Percentiles rank a stretch among this genome's conserved stretches.
These are phyloP conservation scores for Clonostachys byssicola DNA, from an alignment of 2,329 filamentous ascomycete species.

Conservation along the genomic window DNA sequence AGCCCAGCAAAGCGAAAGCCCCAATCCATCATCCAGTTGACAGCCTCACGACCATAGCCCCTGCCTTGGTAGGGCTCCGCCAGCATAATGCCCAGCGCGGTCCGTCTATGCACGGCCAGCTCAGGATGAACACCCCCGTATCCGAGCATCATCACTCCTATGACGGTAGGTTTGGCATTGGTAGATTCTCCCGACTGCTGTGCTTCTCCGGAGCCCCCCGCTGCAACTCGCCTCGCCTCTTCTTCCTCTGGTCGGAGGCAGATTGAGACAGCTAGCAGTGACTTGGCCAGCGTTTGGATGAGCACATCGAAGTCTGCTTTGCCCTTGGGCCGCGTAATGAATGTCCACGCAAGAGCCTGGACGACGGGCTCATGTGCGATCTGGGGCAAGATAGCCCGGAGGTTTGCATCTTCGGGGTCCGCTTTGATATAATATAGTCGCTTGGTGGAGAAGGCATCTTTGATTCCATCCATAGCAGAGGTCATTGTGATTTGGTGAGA, in stretches of 20 bases:
- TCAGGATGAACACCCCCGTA: constrained; percentile 6
- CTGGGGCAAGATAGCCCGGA: not conserved
- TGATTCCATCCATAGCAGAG: not conserved
- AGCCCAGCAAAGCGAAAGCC: constrained; percentile 34
- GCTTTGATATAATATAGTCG: not conserved
- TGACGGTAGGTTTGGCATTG: constrained; percentile 6
- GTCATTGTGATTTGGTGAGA: no score
- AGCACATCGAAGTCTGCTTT: not conserved
- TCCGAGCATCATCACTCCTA: constrained; percentile 10
- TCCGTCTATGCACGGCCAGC: constrained; percentile 9
- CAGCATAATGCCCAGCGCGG: constrained; percentile 27
- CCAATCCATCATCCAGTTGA: constrained; percentile 41
- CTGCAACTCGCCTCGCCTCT: not conserved
- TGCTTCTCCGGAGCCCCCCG: not conserved
- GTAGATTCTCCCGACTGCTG: constrained; percentile 1
- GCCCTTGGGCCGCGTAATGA: not conserved
- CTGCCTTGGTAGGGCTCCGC: constrained; percentile 23
- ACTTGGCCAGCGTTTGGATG: not conserved
- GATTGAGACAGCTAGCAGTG: constrained; percentile 11
- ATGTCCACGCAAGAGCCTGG: not conserved
- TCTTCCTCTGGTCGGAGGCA: constrained; percentile 8
- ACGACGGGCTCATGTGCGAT: not conserved
- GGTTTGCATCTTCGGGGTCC: not conserved
- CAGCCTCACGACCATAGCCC: constrained; percentile 40
- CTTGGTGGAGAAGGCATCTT: constrained; percentile 1